A percentile compares a stretch with the other conserved stretches of the same genome.
Evolutionary conservation across 1,284 basidiomycete species (phyloP).

Genomic region (Tausonia pullulans): DNA sequence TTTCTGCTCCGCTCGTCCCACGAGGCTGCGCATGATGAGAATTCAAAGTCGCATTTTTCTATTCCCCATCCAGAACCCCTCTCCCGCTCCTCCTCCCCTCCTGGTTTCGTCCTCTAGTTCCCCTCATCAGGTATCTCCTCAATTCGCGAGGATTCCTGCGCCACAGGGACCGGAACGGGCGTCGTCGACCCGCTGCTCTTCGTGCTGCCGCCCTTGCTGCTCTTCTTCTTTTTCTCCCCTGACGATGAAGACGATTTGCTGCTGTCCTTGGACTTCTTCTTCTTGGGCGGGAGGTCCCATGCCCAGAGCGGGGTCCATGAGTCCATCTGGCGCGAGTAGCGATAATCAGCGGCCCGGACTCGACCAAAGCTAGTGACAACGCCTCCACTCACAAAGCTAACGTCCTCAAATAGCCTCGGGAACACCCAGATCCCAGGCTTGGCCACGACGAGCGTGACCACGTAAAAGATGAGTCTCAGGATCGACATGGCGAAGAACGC

Average conservation of each 20-base stretch:
- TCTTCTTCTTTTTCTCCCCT: too few relatives aligned
- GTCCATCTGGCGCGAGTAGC: slow-evolving; percentile 53
- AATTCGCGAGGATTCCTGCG: too few relatives aligned
- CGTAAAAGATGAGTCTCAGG: slow-evolving; percentile 84
- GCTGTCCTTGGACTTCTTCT: slow-evolving; percentile 54
- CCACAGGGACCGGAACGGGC: too few relatives aligned
- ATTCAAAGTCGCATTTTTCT: too few relatives aligned
- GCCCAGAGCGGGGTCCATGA: slow-evolving; percentile 97
- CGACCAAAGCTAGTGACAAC: not conserved
- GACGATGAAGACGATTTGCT: not conserved
- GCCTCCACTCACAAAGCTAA: slow-evolving; percentile 74
- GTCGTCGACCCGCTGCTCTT: too few relatives aligned
- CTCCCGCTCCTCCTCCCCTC: too few relatives aligned
- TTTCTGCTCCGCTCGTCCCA: too few relatives aligned
- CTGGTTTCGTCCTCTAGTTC: too few relatives aligned
- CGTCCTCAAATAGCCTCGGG: slow-evolving; percentile 95
- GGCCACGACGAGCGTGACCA: slow-evolving; percentile 74
- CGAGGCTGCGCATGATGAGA: too few relatives aligned
- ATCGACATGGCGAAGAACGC: slow-evolving; percentile 87
- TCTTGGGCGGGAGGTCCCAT: slow-evolving; percentile 92
- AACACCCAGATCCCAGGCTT: slow-evolving; percentile 98
- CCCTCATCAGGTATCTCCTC: too few relatives aligned
- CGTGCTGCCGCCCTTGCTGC: too few relatives aligned
- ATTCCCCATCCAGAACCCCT: too few relatives aligned
- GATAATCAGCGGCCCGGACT: not conserved